Percentiles rank a stretch among this genome's conserved stretches.
Conservation (phyloP, 768 basidiomycete species). For the Trametes sanguinea region DNA sequence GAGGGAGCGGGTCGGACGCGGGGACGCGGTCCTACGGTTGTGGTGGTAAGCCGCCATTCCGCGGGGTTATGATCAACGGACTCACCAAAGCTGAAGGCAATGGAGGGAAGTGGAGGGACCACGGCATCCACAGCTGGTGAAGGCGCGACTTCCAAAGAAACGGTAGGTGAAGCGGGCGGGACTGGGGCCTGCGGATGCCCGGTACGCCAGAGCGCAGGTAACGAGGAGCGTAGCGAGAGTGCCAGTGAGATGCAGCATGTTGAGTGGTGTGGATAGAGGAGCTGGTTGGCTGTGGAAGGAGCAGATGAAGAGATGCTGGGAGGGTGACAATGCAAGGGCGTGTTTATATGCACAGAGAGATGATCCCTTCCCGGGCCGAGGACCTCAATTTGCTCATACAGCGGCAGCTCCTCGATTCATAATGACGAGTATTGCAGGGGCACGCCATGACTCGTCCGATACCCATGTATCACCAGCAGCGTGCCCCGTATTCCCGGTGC, state of each 20-base stretch:
- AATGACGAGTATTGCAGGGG: not conserved
- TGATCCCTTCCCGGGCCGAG: too few relatives aligned
- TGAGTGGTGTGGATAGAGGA: not conserved
- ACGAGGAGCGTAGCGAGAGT: constrained; percentile 3
- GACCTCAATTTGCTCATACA: not conserved
- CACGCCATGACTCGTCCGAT: too few relatives aligned
- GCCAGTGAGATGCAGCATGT: constrained; percentile 5
- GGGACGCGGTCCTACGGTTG: not conserved
- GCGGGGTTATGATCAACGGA: not conserved
- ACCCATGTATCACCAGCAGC: too few relatives aligned
- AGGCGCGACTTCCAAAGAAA: not conserved
- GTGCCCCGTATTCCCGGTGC: too few relatives aligned
- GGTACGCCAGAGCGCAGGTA: constrained; percentile 6
- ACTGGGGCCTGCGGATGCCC: constrained; percentile 6
- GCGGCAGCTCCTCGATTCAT: constrained; percentile 12
- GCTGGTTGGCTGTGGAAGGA: not conserved
- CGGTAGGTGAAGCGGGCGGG: not conserved
- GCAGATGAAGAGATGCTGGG: not conserved
- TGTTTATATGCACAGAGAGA: too few relatives aligned
- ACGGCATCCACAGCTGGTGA: too few relatives aligned
- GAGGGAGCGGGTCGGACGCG: not conserved
- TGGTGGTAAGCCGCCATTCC: not conserved
- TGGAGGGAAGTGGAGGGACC: not conserved
- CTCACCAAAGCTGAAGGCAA: constrained; percentile 13
- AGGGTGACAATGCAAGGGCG: too few relatives aligned